Percentiles rank a stretch among this genome's conserved stretches.
These are phyloP conservation scores for Vicia faba DNA, from an alignment of 306 rosid species.

Conservation along the genomic window DNA sequence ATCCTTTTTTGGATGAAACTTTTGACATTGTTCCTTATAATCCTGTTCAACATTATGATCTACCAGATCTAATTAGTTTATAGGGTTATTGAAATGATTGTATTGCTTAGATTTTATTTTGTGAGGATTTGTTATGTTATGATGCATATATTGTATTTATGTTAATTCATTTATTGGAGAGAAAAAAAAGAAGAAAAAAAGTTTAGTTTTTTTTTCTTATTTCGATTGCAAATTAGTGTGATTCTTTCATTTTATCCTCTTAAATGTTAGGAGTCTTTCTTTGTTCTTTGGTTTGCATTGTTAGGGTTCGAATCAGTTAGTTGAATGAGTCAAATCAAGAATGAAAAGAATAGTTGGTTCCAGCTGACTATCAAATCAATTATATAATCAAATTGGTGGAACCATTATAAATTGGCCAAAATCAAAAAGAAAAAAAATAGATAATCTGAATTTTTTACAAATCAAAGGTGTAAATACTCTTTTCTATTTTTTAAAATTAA, in stretches of 20 bases:
- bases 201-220: neutral
- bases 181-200: neutral
- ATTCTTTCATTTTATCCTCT: neutral
- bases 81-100: slow-evolving; percentile 24
- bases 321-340: too few species aligned
- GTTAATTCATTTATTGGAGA: neutral
- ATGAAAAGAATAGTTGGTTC: too few species aligned
- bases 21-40: slow-evolving; percentile 33
- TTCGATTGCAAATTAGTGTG: neutral
- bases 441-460: too few species aligned
- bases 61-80: slow-evolving; percentile 71
- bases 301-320: too few species aligned
- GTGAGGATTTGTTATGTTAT: neutral
- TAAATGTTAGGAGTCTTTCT: neutral
- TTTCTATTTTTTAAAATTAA: too few species aligned
- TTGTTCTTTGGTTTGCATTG: too few species aligned
- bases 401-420: too few species aligned
- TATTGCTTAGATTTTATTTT: neutral
- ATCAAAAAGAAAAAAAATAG: too few species aligned
- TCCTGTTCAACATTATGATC: slow-evolving; percentile 30
- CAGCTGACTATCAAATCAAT: too few species aligned
- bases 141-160: neutral
- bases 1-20: slow-evolving; percentile 42
- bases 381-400: too few species aligned
- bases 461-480: too few species aligned